Evolutionary conservation across 352 stramenopile genomes (phyloP).

Genomic region (Phytophthora sp.): DNA sequence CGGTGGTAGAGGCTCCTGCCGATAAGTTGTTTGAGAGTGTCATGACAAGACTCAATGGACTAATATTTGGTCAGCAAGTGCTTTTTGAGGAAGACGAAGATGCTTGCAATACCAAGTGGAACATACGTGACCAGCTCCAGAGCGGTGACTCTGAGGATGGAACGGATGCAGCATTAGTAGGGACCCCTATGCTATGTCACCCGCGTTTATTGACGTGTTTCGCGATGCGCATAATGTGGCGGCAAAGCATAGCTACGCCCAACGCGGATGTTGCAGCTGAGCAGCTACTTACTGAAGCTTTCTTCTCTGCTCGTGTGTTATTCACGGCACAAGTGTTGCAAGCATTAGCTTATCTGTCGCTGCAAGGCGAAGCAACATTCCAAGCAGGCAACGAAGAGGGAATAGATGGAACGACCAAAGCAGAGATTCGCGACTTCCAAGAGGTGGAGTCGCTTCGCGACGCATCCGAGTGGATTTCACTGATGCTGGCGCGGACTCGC

Average conservation of each 20-base stretch:
- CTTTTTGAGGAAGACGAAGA: constrained; percentile 74
- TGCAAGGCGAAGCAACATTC: constrained; percentile 13
- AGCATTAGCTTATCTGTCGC: constrained; percentile 45
- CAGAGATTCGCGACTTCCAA: constrained; percentile 50
- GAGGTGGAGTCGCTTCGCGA: constrained; percentile 66
- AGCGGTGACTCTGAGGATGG: constrained; percentile 21
- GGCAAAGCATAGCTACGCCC: constrained; percentile 35
- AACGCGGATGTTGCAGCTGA: constrained; percentile 39
- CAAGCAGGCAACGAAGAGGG: constrained; percentile 4
- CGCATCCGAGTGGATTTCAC: constrained; percentile 54
- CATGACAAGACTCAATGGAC: constrained; percentile 51
- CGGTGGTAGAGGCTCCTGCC: constrained; percentile 41
- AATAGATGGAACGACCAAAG: background rate
- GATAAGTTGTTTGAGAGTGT: constrained; percentile 57
- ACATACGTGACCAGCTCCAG: constrained; percentile 4
- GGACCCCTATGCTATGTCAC: constrained; percentile 56
- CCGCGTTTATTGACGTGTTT: constrained; percentile 62
- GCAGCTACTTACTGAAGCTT: constrained; percentile 56
- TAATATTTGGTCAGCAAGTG: constrained; percentile 78
- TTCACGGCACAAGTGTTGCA: constrained; percentile 71
- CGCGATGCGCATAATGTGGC: constrained; percentile 53
- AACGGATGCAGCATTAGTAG: constrained; percentile 30
- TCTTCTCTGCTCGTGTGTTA: constrained; percentile 60
- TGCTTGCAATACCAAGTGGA: constrained; percentile 9
- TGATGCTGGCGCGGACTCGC: constrained; percentile 54